Evolutionary conservation across 768 basidiomycete species (phyloP).

Genomic region (Collybiopsis luxurians): DNA sequence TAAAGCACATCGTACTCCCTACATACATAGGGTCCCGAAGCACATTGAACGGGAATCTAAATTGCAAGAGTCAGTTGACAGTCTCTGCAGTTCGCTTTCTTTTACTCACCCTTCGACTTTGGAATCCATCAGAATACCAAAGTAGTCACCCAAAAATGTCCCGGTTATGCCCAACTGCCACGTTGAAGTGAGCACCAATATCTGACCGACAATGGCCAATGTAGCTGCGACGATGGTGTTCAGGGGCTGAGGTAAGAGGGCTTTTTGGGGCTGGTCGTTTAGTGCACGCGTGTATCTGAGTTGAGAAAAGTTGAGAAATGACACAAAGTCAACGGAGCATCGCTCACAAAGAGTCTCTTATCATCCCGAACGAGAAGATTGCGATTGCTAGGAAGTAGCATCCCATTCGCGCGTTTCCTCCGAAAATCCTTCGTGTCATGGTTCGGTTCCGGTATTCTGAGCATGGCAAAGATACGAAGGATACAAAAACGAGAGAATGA

Average conservation of each 20-base stretch:
- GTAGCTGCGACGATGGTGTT: constrained; percentile 55
- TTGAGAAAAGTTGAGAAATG: not conserved
- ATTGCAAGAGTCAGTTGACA: not conserved
- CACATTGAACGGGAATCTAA: constrained; percentile 91
- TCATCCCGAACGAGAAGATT: constrained; percentile 83
- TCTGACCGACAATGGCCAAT: constrained; percentile 71
- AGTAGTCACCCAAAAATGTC: constrained; percentile 86
- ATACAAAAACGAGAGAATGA: too few relatives aligned
- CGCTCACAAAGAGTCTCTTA: constrained; percentile 86
- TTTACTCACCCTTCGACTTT: constrained; percentile 70
- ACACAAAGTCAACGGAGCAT: too few relatives aligned
- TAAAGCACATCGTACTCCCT: constrained; percentile 89
- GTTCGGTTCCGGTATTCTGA: constrained; percentile 77
- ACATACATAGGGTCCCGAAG: constrained; percentile 96
- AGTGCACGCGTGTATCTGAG: constrained; percentile 77
- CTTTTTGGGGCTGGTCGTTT: constrained; percentile 65
- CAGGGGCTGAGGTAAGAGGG: constrained; percentile 64
- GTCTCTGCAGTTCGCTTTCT: not conserved
- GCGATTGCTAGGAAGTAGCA: constrained; percentile 86
- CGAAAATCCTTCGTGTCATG: constrained; percentile 71
- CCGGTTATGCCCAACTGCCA: constrained; percentile 92
- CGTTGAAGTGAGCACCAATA: constrained; percentile 83
- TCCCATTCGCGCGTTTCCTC: constrained; percentile 68
- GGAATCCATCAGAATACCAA: constrained; percentile 83
- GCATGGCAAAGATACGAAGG: not conserved